A percentile compares a stretch with the other conserved stretches of the same genome.
phyloP scores from a whole-genome alignment of 1,284 basidiomycete species.

The Lentinula novae-zelandiae region DNA sequence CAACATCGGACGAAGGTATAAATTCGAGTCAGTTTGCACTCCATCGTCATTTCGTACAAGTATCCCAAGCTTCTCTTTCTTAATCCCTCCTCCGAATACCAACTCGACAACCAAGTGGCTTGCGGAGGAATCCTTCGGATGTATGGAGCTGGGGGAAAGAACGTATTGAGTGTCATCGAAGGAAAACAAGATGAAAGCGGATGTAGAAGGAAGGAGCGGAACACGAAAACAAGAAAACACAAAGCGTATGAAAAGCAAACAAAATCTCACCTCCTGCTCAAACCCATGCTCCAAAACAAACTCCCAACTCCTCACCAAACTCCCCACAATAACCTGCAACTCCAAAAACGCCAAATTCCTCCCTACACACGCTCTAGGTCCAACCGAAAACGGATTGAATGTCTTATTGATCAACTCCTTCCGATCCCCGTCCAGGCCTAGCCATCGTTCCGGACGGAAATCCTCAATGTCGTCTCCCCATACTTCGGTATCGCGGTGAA shows the following conservation, averaged over 20 bases:
- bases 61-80: neutral
- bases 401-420: conserved; percentile 22
- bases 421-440: conserved; percentile 27
- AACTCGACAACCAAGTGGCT: conserved; percentile 19
- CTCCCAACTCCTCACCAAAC: conserved; percentile 14
- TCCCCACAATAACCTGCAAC: conserved; percentile 14
- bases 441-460: conserved; percentile 45
- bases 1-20: too few relatives aligned
- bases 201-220: neutral
- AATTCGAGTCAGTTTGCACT: too few relatives aligned
- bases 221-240: neutral
- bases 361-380: conserved; percentile 17
- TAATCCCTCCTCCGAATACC: conserved; percentile 3
- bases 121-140: conserved; percentile 28
- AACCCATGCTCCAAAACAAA: conserved; percentile 14
- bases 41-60: too few relatives aligned
- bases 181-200: neutral
- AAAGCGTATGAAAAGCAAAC: conserved; percentile 15
- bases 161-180: neutral
- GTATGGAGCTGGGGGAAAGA: conserved; percentile 17
- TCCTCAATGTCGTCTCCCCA: conserved; percentile 43
- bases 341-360: conserved; percentile 16
- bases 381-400: conserved; percentile 16
- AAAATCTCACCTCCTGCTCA: conserved; percentile 25
- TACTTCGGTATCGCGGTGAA: conserved; percentile 39